Percentiles rank a stretch among this genome's conserved stretches.
phyloP scores from a whole-genome alignment of 2,329 filamentous ascomycete species.

The Alternaria hordeiaustralica region DNA sequence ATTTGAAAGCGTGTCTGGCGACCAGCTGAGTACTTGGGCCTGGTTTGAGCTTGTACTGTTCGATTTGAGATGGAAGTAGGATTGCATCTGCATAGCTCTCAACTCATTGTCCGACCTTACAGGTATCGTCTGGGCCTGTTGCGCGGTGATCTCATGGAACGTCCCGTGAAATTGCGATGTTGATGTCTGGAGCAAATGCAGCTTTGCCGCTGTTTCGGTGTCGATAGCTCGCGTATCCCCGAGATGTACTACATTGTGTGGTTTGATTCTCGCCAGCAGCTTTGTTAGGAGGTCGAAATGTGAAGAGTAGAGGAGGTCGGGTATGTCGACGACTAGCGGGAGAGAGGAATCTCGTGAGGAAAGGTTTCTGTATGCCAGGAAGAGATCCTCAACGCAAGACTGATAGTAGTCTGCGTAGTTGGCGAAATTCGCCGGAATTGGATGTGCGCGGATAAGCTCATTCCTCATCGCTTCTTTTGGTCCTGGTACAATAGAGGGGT shows the following conservation, averaged over 20 bases:
- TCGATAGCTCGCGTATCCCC: conserved; percentile 50
- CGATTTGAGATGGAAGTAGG: conserved; percentile 70
- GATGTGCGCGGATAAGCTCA: conserved; percentile 66
- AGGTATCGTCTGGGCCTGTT: conserved; percentile 46
- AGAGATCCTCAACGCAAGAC: conserved; percentile 68
- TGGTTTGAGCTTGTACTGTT: conserved; percentile 12
- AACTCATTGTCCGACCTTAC: conserved; percentile 70
- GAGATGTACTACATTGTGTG: conserved; percentile 72
- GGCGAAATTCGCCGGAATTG: conserved; percentile 69
- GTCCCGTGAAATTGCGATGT: conserved; percentile 43
- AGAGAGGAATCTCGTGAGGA: conserved; percentile 50
- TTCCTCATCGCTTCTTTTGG: conserved; percentile 36
- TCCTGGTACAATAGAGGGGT: conserved; percentile 49
- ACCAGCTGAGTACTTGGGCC: conserved; percentile 54
- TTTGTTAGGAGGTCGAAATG: conserved; percentile 69
- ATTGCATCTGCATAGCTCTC: conserved; percentile 77
- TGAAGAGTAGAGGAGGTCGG: conserved; percentile 75
- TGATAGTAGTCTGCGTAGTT: conserved; percentile 72
- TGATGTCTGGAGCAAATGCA: conserved; percentile 58
- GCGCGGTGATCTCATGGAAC: conserved; percentile 64
- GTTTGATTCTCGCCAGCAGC: conserved; percentile 61
- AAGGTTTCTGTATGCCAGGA: conserved; percentile 62
- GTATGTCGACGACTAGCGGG: conserved; percentile 75
- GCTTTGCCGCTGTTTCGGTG: conserved; percentile 64
- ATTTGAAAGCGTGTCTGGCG: conserved; percentile 62